These are phyloP conservation scores for Fusarium piperis DNA, from an alignment of 2,329 filamentous ascomycete species.

Conservation along the genomic window DNA sequence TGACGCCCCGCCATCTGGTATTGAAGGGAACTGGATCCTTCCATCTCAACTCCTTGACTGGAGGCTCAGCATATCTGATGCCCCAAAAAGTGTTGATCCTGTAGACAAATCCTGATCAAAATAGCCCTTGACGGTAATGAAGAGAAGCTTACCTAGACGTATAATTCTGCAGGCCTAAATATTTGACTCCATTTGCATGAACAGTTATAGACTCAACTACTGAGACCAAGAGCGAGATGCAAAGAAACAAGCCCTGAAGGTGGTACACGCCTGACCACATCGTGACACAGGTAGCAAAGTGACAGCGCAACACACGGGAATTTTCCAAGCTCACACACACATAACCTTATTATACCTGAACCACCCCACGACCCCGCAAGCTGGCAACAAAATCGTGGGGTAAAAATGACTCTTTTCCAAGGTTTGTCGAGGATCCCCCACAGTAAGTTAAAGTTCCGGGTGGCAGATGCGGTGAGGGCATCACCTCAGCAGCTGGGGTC, in stretches of 20 bases:
- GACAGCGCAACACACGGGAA: neutral
- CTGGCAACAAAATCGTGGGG: neutral
- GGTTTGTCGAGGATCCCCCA: neutral
- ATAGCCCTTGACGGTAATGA: neutral
- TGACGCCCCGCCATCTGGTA: neutral
- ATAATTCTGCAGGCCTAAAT: neutral
- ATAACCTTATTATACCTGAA: neutral
- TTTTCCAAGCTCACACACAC: neutral
- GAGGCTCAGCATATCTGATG: constrained; percentile 5
- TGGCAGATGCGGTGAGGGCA: neutral
- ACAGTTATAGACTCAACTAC: neutral
- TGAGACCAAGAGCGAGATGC: neutral
- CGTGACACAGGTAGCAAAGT: neutral
- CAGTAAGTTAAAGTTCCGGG: neutral
- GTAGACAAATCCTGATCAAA: neutral
- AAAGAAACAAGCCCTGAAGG: neutral
- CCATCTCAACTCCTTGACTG: neutral
- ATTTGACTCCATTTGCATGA: neutral
- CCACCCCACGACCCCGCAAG: neutral
- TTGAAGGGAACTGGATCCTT: neutral
- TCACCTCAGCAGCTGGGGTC: neutral
- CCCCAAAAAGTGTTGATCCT: constrained; percentile 1
- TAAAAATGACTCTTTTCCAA: neutral
- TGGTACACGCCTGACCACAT: neutral
- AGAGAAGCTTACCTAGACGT: neutral